Conservation (phyloP, 257 asterid species). For the Ehretia macrophylla region DNA sequence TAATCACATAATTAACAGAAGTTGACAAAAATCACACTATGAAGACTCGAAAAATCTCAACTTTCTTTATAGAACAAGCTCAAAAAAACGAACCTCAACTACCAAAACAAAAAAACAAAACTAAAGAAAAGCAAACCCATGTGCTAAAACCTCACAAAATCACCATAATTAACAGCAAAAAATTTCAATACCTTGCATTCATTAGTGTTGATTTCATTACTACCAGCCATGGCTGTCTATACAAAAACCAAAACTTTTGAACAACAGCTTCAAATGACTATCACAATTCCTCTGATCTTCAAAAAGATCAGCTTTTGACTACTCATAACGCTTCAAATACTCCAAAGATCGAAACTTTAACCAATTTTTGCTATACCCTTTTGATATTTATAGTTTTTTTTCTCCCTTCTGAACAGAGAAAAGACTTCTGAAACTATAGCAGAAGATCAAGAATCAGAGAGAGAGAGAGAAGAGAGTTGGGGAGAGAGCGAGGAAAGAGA, state of each 20-base stretch:
- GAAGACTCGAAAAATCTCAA: no score
- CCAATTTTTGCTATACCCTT: neutral
- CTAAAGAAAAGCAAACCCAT: no score
- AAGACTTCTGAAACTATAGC: slow-evolving; percentile 31
- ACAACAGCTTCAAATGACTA: neutral
- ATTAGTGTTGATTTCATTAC: slow-evolving; percentile 38
- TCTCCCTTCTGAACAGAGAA: slow-evolving; percentile 16
- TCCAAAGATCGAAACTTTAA: slow-evolving; percentile 5
- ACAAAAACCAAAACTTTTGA: slow-evolving; percentile 1
- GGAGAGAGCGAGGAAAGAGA: slow-evolving; percentile 1
- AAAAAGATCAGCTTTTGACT: slow-evolving; percentile 16
- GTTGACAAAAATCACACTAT: no score
- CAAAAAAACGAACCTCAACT: no score
- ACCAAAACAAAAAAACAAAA: no score
- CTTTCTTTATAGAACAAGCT: neutral
- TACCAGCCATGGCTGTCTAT: slow-evolving; percentile 32
- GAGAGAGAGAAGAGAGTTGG: neutral
- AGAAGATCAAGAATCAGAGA: slow-evolving; percentile 6
- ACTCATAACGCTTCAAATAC: slow-evolving; percentile 16
- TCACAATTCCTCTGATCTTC: slow-evolving; percentile 18
- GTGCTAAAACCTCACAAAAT: no score
- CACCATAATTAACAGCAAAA: no score
- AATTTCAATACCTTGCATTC: slow-evolving; percentile 25
- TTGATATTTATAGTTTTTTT: neutral
- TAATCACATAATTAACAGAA: neutral